Evolutionary conservation across 2,329 filamentous ascomycete species (phyloP).

Genomic region (Pseudogymnoascus sp.): DNA sequence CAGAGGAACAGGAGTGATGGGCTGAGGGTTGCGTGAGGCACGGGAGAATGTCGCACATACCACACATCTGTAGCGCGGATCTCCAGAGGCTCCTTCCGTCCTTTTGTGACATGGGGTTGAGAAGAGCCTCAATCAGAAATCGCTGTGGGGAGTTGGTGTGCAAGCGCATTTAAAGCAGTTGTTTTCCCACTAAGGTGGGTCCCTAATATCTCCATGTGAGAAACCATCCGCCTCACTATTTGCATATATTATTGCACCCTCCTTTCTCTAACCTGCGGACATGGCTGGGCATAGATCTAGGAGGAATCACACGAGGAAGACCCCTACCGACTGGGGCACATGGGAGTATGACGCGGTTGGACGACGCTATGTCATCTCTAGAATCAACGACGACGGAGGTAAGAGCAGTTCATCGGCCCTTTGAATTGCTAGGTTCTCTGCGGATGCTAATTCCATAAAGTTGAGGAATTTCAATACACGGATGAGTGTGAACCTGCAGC

Average conservation of each 20-base stretch:
- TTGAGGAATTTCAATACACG: not conserved
- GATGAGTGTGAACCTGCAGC: not conserved
- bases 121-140: not conserved
- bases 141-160: not conserved
- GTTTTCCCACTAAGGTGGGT: not conserved
- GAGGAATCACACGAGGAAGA: not conserved
- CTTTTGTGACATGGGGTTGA: not conserved
- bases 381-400: not conserved
- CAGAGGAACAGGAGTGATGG: not conserved
- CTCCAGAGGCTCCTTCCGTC: not conserved
- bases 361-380: not conserved
- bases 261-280: not conserved
- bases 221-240: not conserved
- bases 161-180: not conserved
- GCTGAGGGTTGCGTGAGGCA: not conserved
- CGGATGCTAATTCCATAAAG: not conserved
- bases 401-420: not conserved
- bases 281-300: not conserved
- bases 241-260: not conserved
- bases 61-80: not conserved
- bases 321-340: not conserved
- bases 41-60: not conserved
- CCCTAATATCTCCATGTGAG: not conserved
- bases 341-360: not conserved
- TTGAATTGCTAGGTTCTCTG: not conserved